Evolutionary conservation across 306 rosid genomes (phyloP).

Genomic region (Lathyrus tuberosus): DNA sequence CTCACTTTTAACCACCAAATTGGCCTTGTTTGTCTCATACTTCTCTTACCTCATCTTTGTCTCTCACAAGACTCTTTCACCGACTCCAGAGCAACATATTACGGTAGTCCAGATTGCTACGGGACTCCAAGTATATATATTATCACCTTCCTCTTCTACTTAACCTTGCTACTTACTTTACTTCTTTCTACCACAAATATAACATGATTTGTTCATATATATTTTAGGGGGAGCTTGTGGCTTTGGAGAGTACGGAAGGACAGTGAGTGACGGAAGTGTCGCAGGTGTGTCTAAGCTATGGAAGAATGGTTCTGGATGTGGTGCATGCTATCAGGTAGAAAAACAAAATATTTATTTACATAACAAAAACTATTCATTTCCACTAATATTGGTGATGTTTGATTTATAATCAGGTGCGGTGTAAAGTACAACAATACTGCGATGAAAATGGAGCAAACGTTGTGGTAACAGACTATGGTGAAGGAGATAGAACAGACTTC

Average conservation of each 20-base stretch:
- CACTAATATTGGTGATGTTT: slow-evolving; percentile 8
- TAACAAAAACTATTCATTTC: too few species aligned
- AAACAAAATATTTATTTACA: too few species aligned
- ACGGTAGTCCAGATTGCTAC: slow-evolving; percentile 87
- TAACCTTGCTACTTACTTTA: not conserved
- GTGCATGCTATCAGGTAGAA: slow-evolving; percentile 80
- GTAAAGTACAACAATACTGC: slow-evolving; percentile 41
- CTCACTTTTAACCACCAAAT: slow-evolving; percentile 39
- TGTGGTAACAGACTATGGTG: slow-evolving; percentile 55
- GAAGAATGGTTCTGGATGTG: slow-evolving; percentile 77
- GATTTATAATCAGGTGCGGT: slow-evolving; percentile 40
- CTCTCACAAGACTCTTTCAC: slow-evolving; percentile 58
- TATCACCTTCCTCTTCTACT: not conserved
- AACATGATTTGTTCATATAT: slow-evolving; percentile 12
- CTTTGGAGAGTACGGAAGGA: slow-evolving; percentile 76
- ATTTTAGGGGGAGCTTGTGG: slow-evolving; percentile 88
- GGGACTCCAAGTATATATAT: slow-evolving; percentile 63
- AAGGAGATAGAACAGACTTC: slow-evolving; percentile 55
- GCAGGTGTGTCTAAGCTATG: slow-evolving; percentile 75
- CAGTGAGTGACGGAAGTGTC: slow-evolving; percentile 71
- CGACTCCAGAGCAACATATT: slow-evolving; percentile 76
- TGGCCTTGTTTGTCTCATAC: slow-evolving; percentile 42
- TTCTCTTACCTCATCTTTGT: slow-evolving; percentile 61
- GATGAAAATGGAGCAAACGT: slow-evolving; percentile 49
- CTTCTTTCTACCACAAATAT: not conserved